Conservation (phyloP, 1,139 yeast genomes). For the Candida neerlandica region DNA sequence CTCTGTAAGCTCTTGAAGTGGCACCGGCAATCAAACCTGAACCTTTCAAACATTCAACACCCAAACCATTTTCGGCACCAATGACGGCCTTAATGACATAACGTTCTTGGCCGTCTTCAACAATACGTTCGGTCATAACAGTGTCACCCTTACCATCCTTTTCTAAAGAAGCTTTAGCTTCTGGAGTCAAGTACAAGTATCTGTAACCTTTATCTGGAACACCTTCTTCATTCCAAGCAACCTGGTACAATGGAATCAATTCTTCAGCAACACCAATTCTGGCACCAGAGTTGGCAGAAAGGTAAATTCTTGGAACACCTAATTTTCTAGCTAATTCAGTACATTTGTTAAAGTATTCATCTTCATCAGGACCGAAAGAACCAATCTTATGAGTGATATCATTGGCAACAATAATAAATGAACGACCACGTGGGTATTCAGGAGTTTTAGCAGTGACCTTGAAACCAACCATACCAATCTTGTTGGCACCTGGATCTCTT, state of each 20-base stretch:
- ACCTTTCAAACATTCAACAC: conserved; percentile 97
- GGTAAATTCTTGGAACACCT: conserved; percentile 92
- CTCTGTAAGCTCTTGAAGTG: conserved; percentile 95
- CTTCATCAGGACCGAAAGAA: conserved; percentile 98
- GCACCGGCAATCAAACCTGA: conserved; percentile 99
- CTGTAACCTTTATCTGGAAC: conserved; percentile 85
- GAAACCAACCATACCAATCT: conserved; percentile 98
- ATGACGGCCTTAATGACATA: conserved; percentile 79
- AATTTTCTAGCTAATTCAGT: conserved; percentile 87
- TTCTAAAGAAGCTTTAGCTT: conserved; percentile 61
- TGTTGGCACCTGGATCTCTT: conserved; percentile 95
- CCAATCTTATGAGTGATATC: conserved; percentile 98
- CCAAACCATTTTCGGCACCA: conserved; percentile 95
- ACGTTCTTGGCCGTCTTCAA: conserved; percentile 84
- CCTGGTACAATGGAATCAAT: conserved; percentile 82
- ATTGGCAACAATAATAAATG: conserved; percentile 87
- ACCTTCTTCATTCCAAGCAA: conserved; percentile 84
- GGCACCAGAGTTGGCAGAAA: conserved; percentile 98
- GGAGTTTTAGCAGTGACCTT: conserved; percentile 89
- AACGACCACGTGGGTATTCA: conserved; percentile 96
- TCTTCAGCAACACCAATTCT: conserved; percentile 98
- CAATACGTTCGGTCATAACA: conserved; percentile 76
- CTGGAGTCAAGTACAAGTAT: conserved; percentile 79
- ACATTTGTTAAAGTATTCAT: conserved; percentile 84
- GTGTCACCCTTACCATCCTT: conserved; percentile 60